Evolutionary conservation across 345 rosid genomes (phyloP).

Genomic region (Pistacia integerrima): DNA sequence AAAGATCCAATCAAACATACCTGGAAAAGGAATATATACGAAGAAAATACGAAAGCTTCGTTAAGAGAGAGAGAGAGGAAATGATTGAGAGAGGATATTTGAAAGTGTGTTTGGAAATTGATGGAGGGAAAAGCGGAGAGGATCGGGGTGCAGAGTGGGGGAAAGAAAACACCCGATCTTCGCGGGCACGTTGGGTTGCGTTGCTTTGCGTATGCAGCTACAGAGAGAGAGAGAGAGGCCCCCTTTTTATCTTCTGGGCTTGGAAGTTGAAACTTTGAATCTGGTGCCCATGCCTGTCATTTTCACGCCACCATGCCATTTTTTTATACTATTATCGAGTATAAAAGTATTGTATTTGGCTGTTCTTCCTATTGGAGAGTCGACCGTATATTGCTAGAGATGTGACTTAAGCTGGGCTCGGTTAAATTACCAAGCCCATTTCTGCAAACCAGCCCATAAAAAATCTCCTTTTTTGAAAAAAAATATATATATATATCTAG

Average conservation of each 20-base stretch:
- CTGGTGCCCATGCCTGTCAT: background rate
- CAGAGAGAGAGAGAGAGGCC: background rate
- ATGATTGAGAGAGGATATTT: background rate
- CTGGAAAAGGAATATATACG: background rate
- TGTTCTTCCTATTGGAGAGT: no score
- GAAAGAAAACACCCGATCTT: conserved; percentile 5
- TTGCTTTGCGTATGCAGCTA: background rate
- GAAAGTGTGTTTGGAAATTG: background rate
- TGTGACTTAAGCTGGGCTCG: no score
- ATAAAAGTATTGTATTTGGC: no score
- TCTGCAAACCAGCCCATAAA: background rate
- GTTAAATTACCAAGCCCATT: background rate
- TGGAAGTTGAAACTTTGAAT: conserved; percentile 4
- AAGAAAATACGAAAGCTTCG: background rate
- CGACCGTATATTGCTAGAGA: no score
- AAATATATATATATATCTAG: no score
- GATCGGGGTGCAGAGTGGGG: background rate
- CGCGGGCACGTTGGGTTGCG: conserved; percentile 1
- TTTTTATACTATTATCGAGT: background rate
- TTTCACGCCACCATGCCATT: conserved; percentile 10
- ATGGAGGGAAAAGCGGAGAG: conserved; percentile 3
- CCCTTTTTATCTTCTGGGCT: background rate
- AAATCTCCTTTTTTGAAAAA: no score
- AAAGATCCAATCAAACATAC: conserved; percentile 5
- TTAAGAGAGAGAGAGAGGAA: background rate